phyloP scores from a whole-genome alignment of 2,329 filamentous ascomycete species.

The Sporothrix sp. region DNA sequence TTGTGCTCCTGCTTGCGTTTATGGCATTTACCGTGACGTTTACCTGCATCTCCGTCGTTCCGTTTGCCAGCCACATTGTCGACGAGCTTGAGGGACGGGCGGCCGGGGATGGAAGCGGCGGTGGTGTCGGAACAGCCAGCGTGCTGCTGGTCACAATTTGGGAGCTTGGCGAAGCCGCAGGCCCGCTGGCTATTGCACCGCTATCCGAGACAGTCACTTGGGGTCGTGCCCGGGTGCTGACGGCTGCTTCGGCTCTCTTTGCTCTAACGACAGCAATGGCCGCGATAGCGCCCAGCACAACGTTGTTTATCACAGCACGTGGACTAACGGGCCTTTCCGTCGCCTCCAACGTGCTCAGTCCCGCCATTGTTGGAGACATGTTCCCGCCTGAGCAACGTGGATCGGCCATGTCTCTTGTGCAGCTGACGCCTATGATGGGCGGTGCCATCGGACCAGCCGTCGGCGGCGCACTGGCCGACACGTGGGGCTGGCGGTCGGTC shows the following conservation, averaged over 20 bases:
- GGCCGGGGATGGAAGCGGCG: conserved; percentile 26
- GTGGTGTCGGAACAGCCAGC: conserved; percentile 30
- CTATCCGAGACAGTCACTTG: conserved; percentile 46
- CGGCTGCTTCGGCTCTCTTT: conserved; percentile 42
- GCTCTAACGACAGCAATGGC: conserved; percentile 36
- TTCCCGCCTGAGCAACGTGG: conserved; percentile 47
- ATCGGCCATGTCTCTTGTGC: conserved; percentile 33
- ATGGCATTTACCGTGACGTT: conserved; percentile 52
- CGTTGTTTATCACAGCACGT: conserved; percentile 52
- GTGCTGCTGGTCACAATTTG: conserved; percentile 49
- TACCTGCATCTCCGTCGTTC: conserved; percentile 47
- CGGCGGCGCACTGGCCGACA: conserved; percentile 25
- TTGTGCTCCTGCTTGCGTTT: conserved; percentile 42
- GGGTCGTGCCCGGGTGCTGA: conserved; percentile 46
- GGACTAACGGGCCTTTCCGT: conserved; percentile 58
- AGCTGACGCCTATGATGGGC: conserved; percentile 24
- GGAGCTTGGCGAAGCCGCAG: conserved; percentile 55
- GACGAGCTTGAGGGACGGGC: conserved; percentile 33
- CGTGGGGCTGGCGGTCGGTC: conserved; percentile 27
- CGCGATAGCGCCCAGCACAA: conserved; percentile 37
- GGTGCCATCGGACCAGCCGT: conserved; percentile 25
- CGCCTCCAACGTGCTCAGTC: conserved; percentile 52
- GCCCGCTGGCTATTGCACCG: conserved; percentile 52
- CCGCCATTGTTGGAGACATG: conserved; percentile 55
- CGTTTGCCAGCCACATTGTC: conserved; percentile 42